Evolutionary conservation across 2,329 filamentous ascomycete genomes (phyloP), one percentile per base, ranked within the genome.

Genomic region (Juglanconis sp.): DNA sequence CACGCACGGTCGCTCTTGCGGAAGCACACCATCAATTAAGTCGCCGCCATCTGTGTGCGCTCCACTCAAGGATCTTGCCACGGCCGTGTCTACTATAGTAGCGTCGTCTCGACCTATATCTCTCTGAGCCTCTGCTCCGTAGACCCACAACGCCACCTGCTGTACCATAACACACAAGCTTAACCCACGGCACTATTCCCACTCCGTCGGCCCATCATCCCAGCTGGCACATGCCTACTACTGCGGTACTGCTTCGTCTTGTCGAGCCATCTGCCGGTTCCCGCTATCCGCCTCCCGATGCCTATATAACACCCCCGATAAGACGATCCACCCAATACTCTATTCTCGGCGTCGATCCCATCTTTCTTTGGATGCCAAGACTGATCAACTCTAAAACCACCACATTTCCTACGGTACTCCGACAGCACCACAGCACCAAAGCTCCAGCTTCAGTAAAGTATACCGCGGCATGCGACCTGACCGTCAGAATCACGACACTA

Each of bases 261-360:
- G 47, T 38, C 52, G 31, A 17, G 24, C 38, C 34, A 55, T 55
- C 31, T 55, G 40, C 53, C 53, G 53, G 53, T 55, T 55, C 31
- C 38, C 40, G 53, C 31, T 36, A 47, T 47, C 40, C 53, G 51
- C 53, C 31, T 47, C 42, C 53, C 42, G 32, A 47, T 36, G 40
- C 24, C 32, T 54, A 47, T 49, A 53, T 60, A 55, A 38, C 53
- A 49, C 35, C 42, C 13, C 32, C 42, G 59, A 54, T 57, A 57
- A 57, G 59, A 57, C 49, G 42, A 57, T 57, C 47, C 30, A 42
- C 34, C 36, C 50, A 46, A 13, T 57, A 46, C 49, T 52, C 49
- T 47, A 51, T 55, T 50, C 31, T 61, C 59, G 36, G 32, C 48
- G 59, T 59, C 55, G 59, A 61, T 61, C 59, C 50, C 59, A 58